A percentile compares a stretch with the other conserved stretches of the same genome.
Evolutionary conservation across 2,329 filamentous ascomycete species (phyloP).

Genomic region (Tolypocladium tropicale): DNA sequence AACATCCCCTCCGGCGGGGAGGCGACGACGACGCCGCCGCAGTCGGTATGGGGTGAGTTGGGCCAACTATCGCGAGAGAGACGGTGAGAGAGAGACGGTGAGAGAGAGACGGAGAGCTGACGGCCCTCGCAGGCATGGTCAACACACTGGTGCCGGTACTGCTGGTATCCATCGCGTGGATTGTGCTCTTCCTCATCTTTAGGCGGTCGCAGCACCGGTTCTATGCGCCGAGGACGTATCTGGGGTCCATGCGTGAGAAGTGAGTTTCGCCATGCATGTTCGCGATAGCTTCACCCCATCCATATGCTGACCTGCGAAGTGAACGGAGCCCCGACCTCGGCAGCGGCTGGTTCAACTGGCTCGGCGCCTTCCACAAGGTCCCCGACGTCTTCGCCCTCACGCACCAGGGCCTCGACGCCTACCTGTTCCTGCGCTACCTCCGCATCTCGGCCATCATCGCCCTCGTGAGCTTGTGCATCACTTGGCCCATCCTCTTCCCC

Average conservation of each 20-base stretch:
- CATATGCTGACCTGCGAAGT: conserved; percentile 19
- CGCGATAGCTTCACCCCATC: background rate
- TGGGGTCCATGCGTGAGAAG: conserved; percentile 38
- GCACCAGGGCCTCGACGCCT: conserved; percentile 81
- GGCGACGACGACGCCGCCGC: conserved; percentile 14
- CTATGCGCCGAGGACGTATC: conserved; percentile 44
- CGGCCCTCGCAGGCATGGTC: conserved; percentile 23
- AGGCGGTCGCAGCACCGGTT: conserved; percentile 39
- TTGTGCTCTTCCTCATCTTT: conserved; percentile 40
- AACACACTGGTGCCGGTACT: conserved; percentile 44
- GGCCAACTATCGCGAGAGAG: background rate
- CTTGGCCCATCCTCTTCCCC: conserved; percentile 77
- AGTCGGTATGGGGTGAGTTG: conserved; percentile 24
- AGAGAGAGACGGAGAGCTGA: background rate
- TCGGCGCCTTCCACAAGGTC: conserved; percentile 49
- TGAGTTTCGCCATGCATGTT: conserved; percentile 19
- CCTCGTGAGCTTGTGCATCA: conserved; percentile 69
- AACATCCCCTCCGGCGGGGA: conserved; percentile 15
- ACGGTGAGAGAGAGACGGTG: too few relatives aligned
- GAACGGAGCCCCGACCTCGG: conserved; percentile 47
- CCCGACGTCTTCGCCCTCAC: conserved; percentile 72
- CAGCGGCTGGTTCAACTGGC: conserved; percentile 51
- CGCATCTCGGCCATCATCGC: conserved; percentile 68
- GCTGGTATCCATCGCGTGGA: conserved; percentile 34
- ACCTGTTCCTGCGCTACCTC: conserved; percentile 78